Evolutionary conservation across 805 yeast species (phyloP), one percentile per base, ranked within the genome.

Genomic region (Spencermartinsiella europaea): DNA sequence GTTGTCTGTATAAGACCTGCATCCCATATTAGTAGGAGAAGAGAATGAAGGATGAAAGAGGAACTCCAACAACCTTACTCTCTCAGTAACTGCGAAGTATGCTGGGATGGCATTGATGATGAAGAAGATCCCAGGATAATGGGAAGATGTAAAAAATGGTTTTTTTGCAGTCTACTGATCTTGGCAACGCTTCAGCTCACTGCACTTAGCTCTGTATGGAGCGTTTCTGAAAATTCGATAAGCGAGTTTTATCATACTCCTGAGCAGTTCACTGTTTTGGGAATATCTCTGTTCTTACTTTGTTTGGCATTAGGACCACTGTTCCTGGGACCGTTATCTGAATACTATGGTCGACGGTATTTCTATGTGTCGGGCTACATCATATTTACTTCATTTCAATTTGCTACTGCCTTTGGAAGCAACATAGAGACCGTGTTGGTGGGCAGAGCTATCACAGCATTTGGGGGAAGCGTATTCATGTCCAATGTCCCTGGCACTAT

Each of bases 401-500:
- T 79, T 34, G 72, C 74, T 1, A 71, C 79, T 45, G 79, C 76
- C 5, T 74, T 76, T 20, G 60, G 58, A 1, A 42, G 38, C 10
- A 58, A 59, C 39, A 47, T 62, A 19, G 49, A 49, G 8, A 43
- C 57, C 3, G 47, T 56, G 34, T 67, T 87, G 40, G 81, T 88
- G 3, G 69, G 85, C 39, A 68, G 96, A 55, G 84, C 85, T 59
- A 77, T 88, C 56, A 70, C 83, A 16, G 95, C 95, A 0, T 72
- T 82, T 21, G 74, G 82, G 41, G 87, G 93, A 1, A 80, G 90
- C 1, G 95, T 93, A 2, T 88, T 90, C 1, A 72, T 88, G 67
- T 82, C 95, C 5, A 79, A 85, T 54, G 91, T 88, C 10, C 88
- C 90, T 44, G 96, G 95, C 53, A 80, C 93, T 3, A 78, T 88